Conservation (phyloP, 2,329 filamentous ascomycete species). For the Pseudocercospora eumusae region DNA sequence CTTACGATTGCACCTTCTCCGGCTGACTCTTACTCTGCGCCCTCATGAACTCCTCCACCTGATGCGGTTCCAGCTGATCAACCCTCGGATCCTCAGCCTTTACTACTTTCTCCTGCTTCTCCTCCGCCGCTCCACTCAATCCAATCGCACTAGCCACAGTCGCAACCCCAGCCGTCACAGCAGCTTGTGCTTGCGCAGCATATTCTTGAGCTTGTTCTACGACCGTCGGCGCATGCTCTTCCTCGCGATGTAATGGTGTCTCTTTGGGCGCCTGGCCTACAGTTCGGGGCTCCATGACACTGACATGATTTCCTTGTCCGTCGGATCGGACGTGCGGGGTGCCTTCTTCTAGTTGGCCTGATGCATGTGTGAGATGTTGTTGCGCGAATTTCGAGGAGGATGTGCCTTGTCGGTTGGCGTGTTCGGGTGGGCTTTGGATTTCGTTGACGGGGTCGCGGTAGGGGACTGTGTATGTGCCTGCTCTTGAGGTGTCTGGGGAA, state of each 20-base stretch:
- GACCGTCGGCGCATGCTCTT: conserved; percentile 40
- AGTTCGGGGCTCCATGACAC: conserved; percentile 51
- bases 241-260: conserved; percentile 38
- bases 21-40: conserved; percentile 31
- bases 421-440: conserved; percentile 41
- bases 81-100: conserved; percentile 34
- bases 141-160: conserved; percentile 42
- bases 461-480: conserved; percentile 33
- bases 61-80: conserved; percentile 35
- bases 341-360: conserved; percentile 45
- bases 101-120: conserved; percentile 20
- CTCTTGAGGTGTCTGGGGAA: conserved; percentile 21
- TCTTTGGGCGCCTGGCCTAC: conserved; percentile 54
- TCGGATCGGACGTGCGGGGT: conserved; percentile 48
- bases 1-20: conserved; percentile 10
- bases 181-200: conserved; percentile 34
- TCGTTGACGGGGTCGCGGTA: conserved; percentile 36
- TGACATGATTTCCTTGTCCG: conserved; percentile 48
- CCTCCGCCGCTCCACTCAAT: conserved; percentile 30
- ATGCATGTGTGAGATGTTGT: conserved; percentile 48
- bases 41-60: conserved; percentile 43
- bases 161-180: conserved; percentile 31
- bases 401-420: conserved; percentile 42
- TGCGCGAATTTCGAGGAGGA: conserved; percentile 45
- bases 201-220: conserved; percentile 49